A percentile compares a stretch with the other conserved stretches of the same genome.
Conservation (phyloP, 106 monocot genomes). For the Dioscorea zingiberensis region DNA sequence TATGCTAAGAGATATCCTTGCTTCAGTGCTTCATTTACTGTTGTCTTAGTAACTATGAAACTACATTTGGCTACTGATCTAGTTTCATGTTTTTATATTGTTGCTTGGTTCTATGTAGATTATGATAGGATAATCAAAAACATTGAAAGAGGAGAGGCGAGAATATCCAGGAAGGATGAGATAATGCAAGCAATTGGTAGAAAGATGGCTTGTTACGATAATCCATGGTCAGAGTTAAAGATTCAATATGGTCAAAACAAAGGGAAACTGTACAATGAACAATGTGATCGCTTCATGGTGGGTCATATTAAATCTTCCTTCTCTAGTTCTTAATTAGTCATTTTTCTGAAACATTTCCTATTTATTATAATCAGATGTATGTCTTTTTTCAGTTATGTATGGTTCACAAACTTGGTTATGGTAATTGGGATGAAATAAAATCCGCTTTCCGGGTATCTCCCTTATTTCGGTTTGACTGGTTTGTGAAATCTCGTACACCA, state of each 20-base stretch:
- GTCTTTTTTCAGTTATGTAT: slow-evolving; percentile 70
- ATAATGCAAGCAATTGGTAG: slow-evolving; percentile 95
- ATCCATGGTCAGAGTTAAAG: slow-evolving; percentile 95
- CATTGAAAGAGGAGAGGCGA: slow-evolving; percentile 97
- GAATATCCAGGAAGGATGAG: slow-evolving; percentile 87
- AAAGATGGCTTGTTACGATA: slow-evolving; percentile 91
- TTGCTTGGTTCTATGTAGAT: slow-evolving; percentile 29
- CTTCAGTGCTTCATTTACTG: background rate
- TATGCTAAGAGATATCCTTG: too few species aligned
- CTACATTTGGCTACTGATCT: background rate
- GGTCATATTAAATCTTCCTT: background rate
- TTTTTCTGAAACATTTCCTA: background rate
- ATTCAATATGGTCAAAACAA: slow-evolving; percentile 99
- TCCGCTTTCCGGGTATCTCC: slow-evolving; percentile 86
- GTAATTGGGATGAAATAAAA: slow-evolving; percentile 96
- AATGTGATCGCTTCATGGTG: slow-evolving; percentile 98
- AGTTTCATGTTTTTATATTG: background rate
- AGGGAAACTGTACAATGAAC: slow-evolving; percentile 95
- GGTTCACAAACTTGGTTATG: slow-evolving; percentile 96
- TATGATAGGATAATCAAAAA: slow-evolving; percentile 95
- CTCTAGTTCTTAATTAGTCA: slow-evolving; percentile 3
- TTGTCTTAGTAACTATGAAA: background rate
- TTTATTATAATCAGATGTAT: too few species aligned
- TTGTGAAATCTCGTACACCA: slow-evolving; percentile 93
- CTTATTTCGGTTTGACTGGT: slow-evolving; percentile 96